Evolutionary conservation across 2,329 filamentous ascomycete genomes (phyloP).

Genomic region (Botryosphaeria dothidea): DNA sequence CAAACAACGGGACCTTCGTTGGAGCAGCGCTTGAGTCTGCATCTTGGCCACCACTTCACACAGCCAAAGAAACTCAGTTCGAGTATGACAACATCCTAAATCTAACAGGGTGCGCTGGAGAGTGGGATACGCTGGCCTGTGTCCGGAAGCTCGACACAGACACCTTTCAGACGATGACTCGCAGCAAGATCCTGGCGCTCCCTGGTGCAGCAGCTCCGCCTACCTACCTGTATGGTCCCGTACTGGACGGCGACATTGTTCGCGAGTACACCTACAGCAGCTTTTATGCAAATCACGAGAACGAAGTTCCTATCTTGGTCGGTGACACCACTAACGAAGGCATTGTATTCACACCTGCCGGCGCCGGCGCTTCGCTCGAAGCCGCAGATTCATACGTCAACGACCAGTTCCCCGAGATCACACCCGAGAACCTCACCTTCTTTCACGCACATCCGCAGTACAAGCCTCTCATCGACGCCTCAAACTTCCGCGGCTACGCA

Average conservation of each 20-base stretch:
- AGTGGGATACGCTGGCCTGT: conserved; percentile 36
- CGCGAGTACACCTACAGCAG: conserved; percentile 41
- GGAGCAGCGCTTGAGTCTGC: conserved; percentile 36
- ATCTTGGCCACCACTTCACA: conserved; percentile 41
- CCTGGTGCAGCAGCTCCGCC: conserved; percentile 37
- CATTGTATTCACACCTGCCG: conserved; percentile 39
- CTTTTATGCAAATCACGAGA: conserved; percentile 37
- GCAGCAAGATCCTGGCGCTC: conserved; percentile 37
- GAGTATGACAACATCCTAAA: conserved; percentile 42
- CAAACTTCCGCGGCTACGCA: conserved; percentile 34
- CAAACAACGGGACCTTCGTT: conserved; percentile 39
- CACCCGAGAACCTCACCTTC: conserved; percentile 26
- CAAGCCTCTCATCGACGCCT: conserved; percentile 26
- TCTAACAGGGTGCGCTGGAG: conserved; percentile 32
- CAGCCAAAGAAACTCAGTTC: conserved; percentile 42
- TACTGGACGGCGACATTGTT: conserved; percentile 45
- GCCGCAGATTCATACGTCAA: conserved; percentile 38
- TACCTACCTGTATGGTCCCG: conserved; percentile 45
- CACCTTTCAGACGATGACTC: conserved; percentile 39
- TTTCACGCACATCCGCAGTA: conserved; percentile 34
- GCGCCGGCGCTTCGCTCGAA: conserved; percentile 26
- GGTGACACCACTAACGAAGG: conserved; percentile 50
- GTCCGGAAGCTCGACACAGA: conserved; percentile 38
- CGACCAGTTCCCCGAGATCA: conserved; percentile 41
- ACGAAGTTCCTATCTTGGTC: conserved; percentile 45